These are phyloP conservation scores for Nannochloris sp. DNA, from an alignment of 139 green algal genomes.

Conservation along the genomic window DNA sequence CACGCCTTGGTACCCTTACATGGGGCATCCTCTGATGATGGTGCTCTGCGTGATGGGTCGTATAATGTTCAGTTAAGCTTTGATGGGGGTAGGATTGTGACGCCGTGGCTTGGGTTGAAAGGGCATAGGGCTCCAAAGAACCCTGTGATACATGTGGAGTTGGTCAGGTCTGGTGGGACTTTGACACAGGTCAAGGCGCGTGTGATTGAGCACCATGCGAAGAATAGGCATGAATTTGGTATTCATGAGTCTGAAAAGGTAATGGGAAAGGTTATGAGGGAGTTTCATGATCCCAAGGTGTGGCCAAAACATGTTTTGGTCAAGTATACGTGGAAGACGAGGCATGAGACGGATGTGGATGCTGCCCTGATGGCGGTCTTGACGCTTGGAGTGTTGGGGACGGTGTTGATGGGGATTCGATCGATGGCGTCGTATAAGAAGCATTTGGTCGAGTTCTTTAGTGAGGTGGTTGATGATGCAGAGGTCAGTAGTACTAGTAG, in stretches of 20 bases:
- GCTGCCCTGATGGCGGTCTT: constrained; percentile 46
- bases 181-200: neutral
- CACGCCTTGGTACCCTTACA: constrained; percentile 28
- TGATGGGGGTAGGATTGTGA: constrained; percentile 47
- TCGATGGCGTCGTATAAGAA: constrained; percentile 17
- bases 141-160: constrained; percentile 47
- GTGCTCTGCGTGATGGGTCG: constrained; percentile 12
- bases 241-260: neutral
- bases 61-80: constrained; percentile 37
- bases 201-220: constrained; percentile 30
- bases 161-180: constrained; percentile 34
- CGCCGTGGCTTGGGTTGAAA: constrained; percentile 54
- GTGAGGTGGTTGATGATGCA: constrained; percentile 20
- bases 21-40: constrained; percentile 10
- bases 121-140: constrained; percentile 33
- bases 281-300: constrained; percentile 50
- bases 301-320: constrained; percentile 71
- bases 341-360: constrained; percentile 46
- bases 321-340: constrained; percentile 39
- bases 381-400: constrained; percentile 7
- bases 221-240: constrained; percentile 29
- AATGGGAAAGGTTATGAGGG: constrained; percentile 24
- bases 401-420: constrained; percentile 16
- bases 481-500: neutral
- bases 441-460: constrained; percentile 21